Evolutionary conservation across 2,329 filamentous ascomycete species (phyloP).

Genomic region (Pseudocercospora fijiensis): DNA sequence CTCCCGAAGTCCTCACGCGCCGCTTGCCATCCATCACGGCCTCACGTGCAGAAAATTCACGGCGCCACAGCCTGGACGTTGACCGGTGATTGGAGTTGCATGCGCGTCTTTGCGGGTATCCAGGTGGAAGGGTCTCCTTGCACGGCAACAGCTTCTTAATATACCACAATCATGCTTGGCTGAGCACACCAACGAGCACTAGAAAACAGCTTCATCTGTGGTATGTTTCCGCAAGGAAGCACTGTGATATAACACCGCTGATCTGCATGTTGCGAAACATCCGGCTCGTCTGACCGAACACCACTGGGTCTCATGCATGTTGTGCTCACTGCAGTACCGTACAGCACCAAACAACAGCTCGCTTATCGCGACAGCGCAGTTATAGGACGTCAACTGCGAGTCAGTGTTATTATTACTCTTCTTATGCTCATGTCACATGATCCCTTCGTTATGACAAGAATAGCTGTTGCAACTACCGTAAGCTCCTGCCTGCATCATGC

Average conservation of each 20-base stretch:
- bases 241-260: not conserved
- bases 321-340: too few species aligned
- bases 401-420: too few species aligned
- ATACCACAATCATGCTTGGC: not conserved
- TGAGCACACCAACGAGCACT: not conserved
- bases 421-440: too few species aligned
- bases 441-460: too few species aligned
- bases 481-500: too few species aligned
- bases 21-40: not conserved
- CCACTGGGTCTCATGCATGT: not conserved
- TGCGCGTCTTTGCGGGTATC: not conserved
- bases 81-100: not conserved
- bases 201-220: not conserved
- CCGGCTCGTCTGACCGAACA: not conserved
- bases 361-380: too few species aligned
- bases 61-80: conserved; percentile 3
- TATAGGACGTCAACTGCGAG: too few species aligned
- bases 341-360: too few species aligned
- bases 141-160: not conserved
- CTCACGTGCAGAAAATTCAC: conserved; percentile 5
- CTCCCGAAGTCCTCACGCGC: conserved; percentile 1
- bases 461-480: too few species aligned
- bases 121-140: not conserved
- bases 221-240: not conserved
- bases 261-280: not conserved